phyloP scores from a whole-genome alignment of 2,329 filamentous ascomycete species.

The Aspergillus sojae region DNA sequence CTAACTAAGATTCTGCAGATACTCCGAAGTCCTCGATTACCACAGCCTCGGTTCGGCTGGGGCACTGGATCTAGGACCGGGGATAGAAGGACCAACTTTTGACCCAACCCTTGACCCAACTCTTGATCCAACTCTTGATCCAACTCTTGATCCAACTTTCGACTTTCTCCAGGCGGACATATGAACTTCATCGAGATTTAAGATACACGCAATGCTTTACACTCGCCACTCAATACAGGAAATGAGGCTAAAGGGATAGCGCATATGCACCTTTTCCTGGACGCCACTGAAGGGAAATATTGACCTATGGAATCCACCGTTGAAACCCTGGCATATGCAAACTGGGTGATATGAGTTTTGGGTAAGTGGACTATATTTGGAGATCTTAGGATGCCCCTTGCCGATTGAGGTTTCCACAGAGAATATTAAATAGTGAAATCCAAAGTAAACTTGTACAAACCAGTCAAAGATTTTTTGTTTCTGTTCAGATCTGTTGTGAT shows the following conservation, averaged over 20 bases:
- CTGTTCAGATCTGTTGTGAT: neutral
- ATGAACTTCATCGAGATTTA: neutral
- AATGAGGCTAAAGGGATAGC: neutral
- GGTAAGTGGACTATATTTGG: slow-evolving; percentile 2
- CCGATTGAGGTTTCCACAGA: neutral
- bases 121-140: no score
- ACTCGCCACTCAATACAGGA: neutral
- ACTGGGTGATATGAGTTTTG: neutral
- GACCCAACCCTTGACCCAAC: neutral
- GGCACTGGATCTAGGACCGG: neutral
- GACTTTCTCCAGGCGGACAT: neutral
- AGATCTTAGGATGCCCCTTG: neutral
- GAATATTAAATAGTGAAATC: slow-evolving; percentile 4
- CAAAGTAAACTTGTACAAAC: neutral
- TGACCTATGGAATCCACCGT: neutral
- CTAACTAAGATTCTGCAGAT: slow-evolving; percentile 59
- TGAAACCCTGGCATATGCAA: neutral
- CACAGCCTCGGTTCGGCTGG: slow-evolving; percentile 70
- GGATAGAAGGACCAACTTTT: neutral
- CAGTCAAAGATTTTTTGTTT: neutral
- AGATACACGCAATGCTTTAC: neutral
- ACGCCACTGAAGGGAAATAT: neutral
- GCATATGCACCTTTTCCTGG: neutral
- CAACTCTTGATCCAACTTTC: neutral
- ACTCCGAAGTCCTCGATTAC: slow-evolving; percentile 97